A percentile compares a stretch with the other conserved stretches of the same genome.
Evolutionary conservation across 192 early-diverging fungal species (phyloP).

Genomic region (Backusella psychrophila): DNA sequence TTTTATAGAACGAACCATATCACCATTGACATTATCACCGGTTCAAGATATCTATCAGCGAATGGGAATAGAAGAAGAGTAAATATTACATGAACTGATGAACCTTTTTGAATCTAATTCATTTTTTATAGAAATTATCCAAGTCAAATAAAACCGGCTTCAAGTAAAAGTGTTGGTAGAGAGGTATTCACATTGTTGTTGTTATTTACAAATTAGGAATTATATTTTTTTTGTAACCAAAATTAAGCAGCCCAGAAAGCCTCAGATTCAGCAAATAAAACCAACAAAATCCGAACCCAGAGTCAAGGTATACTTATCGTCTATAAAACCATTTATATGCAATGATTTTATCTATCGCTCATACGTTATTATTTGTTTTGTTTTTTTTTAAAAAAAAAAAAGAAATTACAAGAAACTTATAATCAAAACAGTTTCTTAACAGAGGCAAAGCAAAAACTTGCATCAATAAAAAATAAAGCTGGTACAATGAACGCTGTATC

Average conservation of each 20-base stretch:
- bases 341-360: neutral
- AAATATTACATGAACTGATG: neutral
- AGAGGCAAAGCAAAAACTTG: conserved; percentile 1
- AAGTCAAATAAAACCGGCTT: neutral
- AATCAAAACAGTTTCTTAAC: neutral
- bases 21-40: neutral
- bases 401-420: neutral
- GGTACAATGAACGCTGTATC: neutral
- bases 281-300: neutral
- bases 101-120: neutral
- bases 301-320: neutral
- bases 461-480: neutral
- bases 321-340: neutral
- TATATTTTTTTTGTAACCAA: neutral
- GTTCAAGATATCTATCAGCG: neutral
- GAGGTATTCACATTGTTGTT: neutral
- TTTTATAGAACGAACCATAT: neutral
- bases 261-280: neutral
- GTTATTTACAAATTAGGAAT: neutral
- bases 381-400: neutral
- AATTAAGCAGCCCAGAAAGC: neutral
- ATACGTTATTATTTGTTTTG: neutral
- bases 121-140: neutral
- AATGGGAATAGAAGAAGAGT: neutral
- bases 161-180: neutral